Evolutionary conservation across 2,329 filamentous ascomycete genomes (phyloP).

Genomic region (Nothophoma quercina): DNA sequence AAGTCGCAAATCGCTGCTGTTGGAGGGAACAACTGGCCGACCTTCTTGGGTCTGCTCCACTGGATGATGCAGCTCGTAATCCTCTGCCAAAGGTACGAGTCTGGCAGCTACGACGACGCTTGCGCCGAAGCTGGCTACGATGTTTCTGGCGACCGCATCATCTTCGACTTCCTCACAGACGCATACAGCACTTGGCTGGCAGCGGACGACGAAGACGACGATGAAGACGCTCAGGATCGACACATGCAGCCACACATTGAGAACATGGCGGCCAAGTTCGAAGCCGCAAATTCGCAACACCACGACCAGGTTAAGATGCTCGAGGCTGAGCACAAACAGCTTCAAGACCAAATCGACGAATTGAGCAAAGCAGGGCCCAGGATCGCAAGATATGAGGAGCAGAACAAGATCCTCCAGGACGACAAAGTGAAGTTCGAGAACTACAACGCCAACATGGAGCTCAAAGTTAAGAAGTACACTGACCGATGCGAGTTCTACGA

Average conservation of each 20-base stretch:
- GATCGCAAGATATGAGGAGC: constrained; percentile 82
- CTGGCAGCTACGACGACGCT: constrained; percentile 85
- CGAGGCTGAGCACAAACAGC: constrained; percentile 81
- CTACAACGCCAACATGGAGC: constrained; percentile 85
- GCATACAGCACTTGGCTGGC: constrained; percentile 94
- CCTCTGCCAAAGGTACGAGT: constrained; percentile 85
- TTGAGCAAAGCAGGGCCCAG: constrained; percentile 87
- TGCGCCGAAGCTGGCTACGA: constrained; percentile 89
- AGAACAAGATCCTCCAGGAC: constrained; percentile 92
- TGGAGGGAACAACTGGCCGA: constrained; percentile 95
- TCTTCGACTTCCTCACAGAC: constrained; percentile 88
- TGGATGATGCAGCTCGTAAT: constrained; percentile 99
- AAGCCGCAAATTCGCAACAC: constrained; percentile 83
- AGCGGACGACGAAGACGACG: constrained; percentile 77
- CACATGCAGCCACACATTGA: constrained; percentile 84
- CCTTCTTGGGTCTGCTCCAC: constrained; percentile 90
- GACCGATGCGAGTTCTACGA: constrained; percentile 81
- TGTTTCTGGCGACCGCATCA: constrained; percentile 87
- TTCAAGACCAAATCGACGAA: constrained; percentile 87
- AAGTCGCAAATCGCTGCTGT: constrained; percentile 96
- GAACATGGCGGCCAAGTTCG: constrained; percentile 87
- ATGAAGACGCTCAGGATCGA: constrained; percentile 73
- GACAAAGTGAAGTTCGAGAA: constrained; percentile 95
- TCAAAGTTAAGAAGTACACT: constrained; percentile 89
- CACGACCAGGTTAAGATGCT: constrained; percentile 82